A percentile compares a stretch with the other conserved stretches of the same genome.
phyloP scores from a whole-genome alignment of 164 flowering plant genomes.

The Cinnamomum micranthum region DNA sequence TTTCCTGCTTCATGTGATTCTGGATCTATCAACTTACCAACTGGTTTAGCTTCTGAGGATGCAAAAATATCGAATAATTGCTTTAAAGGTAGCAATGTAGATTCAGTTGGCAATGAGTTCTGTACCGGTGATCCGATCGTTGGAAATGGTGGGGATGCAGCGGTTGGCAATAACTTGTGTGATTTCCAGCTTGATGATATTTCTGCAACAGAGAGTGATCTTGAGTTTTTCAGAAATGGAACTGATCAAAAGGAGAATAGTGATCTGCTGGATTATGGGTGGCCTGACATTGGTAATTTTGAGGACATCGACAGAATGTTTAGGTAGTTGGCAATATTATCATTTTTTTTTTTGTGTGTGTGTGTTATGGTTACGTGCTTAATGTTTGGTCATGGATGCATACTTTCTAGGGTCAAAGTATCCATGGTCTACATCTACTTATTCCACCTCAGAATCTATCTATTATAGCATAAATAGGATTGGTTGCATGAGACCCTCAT shows the following conservation, averaged over 20 bases:
- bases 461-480: too few species aligned
- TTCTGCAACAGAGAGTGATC: constrained; percentile 42
- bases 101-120: constrained; percentile 21
- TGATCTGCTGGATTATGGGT: constrained; percentile 52
- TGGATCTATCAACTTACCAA: constrained; percentile 13
- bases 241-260: constrained; percentile 41
- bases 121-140: constrained; percentile 28
- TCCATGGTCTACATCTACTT: too few species aligned
- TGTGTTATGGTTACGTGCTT: neutral
- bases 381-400: too few species aligned
- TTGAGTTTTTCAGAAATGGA: constrained; percentile 41
- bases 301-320: constrained; percentile 85
- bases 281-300: constrained; percentile 79
- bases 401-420: too few species aligned
- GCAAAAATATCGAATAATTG: constrained; percentile 31
- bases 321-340: constrained; percentile 32
- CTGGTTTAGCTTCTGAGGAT: constrained; percentile 33
- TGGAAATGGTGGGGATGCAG: constrained; percentile 26
- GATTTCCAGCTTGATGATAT: constrained; percentile 39
- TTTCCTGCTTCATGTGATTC: constrained; percentile 38
- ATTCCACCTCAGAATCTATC: too few species aligned
- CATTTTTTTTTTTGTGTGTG: too few species aligned
- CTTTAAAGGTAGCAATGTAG: constrained; percentile 29
- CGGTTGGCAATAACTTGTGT: constrained; percentile 30
- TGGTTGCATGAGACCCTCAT: too few species aligned